A percentile compares a stretch with the other conserved stretches of the same genome.
These are phyloP conservation scores for Entomortierella chlamydospora DNA, from an alignment of 192 early-diverging fungal genomes.

Conservation along the genomic window DNA sequence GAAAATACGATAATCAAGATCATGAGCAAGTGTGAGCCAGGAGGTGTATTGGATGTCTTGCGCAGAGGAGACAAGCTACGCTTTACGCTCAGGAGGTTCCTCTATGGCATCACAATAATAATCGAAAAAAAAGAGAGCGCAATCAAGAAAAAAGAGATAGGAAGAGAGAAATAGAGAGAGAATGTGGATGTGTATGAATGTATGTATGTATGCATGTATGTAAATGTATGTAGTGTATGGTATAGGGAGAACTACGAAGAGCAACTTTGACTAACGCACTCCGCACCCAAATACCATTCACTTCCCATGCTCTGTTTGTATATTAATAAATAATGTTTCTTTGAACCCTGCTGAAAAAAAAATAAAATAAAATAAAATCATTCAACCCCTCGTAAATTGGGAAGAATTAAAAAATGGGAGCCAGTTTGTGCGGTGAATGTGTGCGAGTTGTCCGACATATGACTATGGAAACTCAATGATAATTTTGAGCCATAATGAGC, in stretches of 20 bases:
- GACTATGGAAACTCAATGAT: constrained; percentile 1
- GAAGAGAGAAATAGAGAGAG: neutral
- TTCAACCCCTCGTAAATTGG: constrained; percentile 9
- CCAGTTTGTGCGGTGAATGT: neutral
- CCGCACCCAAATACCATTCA: neutral
- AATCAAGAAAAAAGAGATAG: constrained; percentile 3
- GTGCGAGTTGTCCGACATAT: neutral
- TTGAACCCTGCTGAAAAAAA: too few species aligned
- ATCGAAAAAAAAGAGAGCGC: neutral
- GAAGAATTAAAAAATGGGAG: neutral
- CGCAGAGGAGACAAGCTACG: constrained; percentile 7
- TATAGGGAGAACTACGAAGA: neutral
- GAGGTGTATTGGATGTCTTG: constrained; percentile 15
- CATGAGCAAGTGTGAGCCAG: constrained; percentile 31
- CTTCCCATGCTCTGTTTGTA: neutral
- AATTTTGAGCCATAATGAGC: constrained; percentile 19
- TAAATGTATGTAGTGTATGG: too few species aligned
- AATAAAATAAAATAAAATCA: too few species aligned
- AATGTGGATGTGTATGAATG: too few species aligned
- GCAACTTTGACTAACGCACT: neutral
- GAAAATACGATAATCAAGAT: constrained; percentile 12
- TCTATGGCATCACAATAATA: neutral
- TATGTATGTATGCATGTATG: too few species aligned
- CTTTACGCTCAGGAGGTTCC: constrained; percentile 28
- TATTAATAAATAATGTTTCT: too few species aligned